Conservation (phyloP, 2,329 filamentous ascomycete species). For the Alternaria viburni region DNA sequence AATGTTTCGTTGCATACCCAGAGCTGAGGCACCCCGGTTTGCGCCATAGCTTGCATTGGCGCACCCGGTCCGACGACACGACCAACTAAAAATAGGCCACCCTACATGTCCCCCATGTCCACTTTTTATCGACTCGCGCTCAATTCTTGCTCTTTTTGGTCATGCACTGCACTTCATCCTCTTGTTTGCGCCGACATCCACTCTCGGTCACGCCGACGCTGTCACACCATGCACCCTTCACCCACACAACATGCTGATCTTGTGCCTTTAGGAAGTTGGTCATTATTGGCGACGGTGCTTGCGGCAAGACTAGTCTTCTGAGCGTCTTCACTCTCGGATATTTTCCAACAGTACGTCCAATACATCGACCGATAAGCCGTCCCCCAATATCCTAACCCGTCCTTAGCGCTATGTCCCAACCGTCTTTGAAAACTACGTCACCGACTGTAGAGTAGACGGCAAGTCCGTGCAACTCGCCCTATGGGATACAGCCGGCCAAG, state of each 20-base stretch:
- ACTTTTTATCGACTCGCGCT: constrained; percentile 42
- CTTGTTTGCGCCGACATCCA: constrained; percentile 6
- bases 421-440: constrained; percentile 99
- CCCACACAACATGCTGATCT: constrained; percentile 33
- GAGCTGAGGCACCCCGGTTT: constrained; percentile 34
- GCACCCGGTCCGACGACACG: constrained; percentile 44
- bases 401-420: constrained; percentile 66
- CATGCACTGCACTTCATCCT: constrained; percentile 10
- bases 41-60: constrained; percentile 49
- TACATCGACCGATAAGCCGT: constrained; percentile 49
- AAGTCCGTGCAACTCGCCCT: constrained; percentile 97
- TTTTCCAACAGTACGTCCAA: constrained; percentile 79
- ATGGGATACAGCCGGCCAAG: constrained; percentile 99
- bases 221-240: constrained; percentile 14
- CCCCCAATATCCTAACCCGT: constrained; percentile 30
- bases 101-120: constrained; percentile 41
- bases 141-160: constrained; percentile 24
- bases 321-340: constrained; percentile 98
- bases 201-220: constrained; percentile 11
- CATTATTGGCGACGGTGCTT: constrained; percentile 96
- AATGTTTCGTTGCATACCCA: constrained; percentile 28
- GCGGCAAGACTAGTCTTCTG: constrained; percentile 95
- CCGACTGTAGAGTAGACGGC: constrained; percentile 96
- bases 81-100: constrained; percentile 46
- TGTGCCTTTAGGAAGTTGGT: constrained; percentile 77